Evolutionary conservation across 2,329 filamentous ascomycete genomes (phyloP).

Genomic region (Aspergillus sp.): DNA sequence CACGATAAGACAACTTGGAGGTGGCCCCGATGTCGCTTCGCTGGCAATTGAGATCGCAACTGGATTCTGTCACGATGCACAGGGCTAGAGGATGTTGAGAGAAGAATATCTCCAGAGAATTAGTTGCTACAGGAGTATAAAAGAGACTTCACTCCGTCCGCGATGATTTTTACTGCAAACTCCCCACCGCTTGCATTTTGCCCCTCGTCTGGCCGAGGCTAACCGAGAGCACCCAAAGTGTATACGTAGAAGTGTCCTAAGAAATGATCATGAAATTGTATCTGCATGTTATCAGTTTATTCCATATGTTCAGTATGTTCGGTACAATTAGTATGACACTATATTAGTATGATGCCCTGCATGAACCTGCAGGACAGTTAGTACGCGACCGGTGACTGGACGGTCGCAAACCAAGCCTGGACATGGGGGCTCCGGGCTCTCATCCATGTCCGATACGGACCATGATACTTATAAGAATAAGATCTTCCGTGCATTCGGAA

Average conservation of each 20-base stretch:
- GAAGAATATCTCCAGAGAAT: neutral
- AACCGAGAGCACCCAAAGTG: neutral
- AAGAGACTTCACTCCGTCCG: neutral
- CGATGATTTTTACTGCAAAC: neutral
- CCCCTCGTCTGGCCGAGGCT: slow-evolving; percentile 7
- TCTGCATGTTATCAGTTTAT: too few species aligned
- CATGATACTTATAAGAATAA: neutral
- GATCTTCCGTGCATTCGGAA: neutral
- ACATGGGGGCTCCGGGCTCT: too few species aligned
- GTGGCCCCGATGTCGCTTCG: neutral
- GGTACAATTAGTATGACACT: too few species aligned
- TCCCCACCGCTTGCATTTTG: slow-evolving; percentile 8
- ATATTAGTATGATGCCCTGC: too few species aligned
- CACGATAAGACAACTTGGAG: slow-evolving; percentile 1
- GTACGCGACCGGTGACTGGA: too few species aligned
- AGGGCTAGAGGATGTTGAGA: neutral
- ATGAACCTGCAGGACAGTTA: too few species aligned
- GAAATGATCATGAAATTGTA: too few species aligned
- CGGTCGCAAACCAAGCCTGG: too few species aligned
- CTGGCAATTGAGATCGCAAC: neutral
- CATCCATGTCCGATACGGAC: neutral
- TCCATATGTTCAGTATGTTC: too few species aligned
- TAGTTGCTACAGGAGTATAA: neutral
- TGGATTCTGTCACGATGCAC: neutral
- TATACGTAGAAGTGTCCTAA: too few species aligned